Evolutionary conservation across 2,329 filamentous ascomycete species (phyloP).

Genomic region (Diaporthe nobilis): DNA sequence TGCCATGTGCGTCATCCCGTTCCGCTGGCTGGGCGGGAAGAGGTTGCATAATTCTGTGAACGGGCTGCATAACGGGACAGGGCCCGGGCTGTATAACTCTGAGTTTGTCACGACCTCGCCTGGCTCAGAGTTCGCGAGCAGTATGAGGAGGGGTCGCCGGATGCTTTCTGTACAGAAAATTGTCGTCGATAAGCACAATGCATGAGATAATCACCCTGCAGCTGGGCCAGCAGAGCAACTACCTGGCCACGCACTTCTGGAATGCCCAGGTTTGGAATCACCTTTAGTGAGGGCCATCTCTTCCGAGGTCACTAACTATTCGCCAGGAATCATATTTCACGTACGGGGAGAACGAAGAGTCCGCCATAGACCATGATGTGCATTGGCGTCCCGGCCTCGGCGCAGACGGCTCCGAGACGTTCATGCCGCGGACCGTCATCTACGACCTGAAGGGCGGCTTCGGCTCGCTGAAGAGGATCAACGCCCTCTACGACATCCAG

Average conservation of each 20-base stretch:
- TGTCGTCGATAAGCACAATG: conserved; percentile 70
- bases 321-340: conserved; percentile 95
- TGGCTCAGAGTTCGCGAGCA: not conserved
- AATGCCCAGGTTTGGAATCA: conserved; percentile 79
- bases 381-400: conserved; percentile 90
- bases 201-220: conserved; percentile 96
- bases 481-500: conserved; percentile 82
- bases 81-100: conserved; percentile 16
- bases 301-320: not conserved
- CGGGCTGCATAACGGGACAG: conserved; percentile 9
- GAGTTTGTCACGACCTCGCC: conserved; percentile 29
- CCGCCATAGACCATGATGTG: conserved; percentile 84
- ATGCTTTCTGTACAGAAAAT: too few species aligned
- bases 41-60: conserved; percentile 35
- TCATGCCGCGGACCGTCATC: conserved; percentile 89
- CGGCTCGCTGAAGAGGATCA: conserved; percentile 88
- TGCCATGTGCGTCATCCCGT: conserved; percentile 36
- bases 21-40: conserved; percentile 22
- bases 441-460: conserved; percentile 97
- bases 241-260: conserved; percentile 97
- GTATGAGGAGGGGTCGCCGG: too few species aligned
- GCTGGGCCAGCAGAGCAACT: conserved; percentile 93
- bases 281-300: not conserved
- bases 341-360: conserved; percentile 77
- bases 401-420: conserved; percentile 89